These are phyloP conservation scores for Alternaria metachromatica DNA, from an alignment of 2,329 filamentous ascomycete species.

Conservation along the genomic window DNA sequence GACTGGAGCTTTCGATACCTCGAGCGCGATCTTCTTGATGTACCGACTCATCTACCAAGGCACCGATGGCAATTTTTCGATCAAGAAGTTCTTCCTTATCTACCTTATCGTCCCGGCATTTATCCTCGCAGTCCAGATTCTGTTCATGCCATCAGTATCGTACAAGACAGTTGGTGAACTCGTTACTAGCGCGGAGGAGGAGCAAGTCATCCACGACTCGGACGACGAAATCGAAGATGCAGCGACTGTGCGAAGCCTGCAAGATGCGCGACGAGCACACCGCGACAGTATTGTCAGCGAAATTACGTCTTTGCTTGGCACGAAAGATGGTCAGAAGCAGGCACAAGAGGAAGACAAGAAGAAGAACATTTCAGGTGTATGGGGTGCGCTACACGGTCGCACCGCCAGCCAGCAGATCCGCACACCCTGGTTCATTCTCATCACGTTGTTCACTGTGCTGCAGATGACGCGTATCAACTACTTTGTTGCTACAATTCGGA, in stretches of 20 bases:
- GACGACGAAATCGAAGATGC: constrained; percentile 62
- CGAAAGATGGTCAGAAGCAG: constrained; percentile 68
- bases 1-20: constrained; percentile 60
- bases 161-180: constrained; percentile 75
- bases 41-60: constrained; percentile 57
- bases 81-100: constrained; percentile 58
- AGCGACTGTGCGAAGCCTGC: constrained; percentile 55
- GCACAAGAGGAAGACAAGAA: constrained; percentile 70
- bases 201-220: constrained; percentile 57
- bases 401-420: constrained; percentile 75
- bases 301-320: constrained; percentile 76
- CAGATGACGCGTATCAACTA: constrained; percentile 84
- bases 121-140: constrained; percentile 53
- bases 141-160: constrained; percentile 56
- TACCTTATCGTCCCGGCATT: constrained; percentile 57
- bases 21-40: constrained; percentile 56
- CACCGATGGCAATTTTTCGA: constrained; percentile 50
- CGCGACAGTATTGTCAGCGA: constrained; percentile 71
- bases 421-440: constrained; percentile 84
- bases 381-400: constrained; percentile 81
- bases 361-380: constrained; percentile 76
- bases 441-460: constrained; percentile 76
- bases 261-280: constrained; percentile 64
- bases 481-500: constrained; percentile 85
- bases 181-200: constrained; percentile 70